Conservation (phyloP, 1,284 basidiomycete species). For the Puccinia polysora region DNA sequence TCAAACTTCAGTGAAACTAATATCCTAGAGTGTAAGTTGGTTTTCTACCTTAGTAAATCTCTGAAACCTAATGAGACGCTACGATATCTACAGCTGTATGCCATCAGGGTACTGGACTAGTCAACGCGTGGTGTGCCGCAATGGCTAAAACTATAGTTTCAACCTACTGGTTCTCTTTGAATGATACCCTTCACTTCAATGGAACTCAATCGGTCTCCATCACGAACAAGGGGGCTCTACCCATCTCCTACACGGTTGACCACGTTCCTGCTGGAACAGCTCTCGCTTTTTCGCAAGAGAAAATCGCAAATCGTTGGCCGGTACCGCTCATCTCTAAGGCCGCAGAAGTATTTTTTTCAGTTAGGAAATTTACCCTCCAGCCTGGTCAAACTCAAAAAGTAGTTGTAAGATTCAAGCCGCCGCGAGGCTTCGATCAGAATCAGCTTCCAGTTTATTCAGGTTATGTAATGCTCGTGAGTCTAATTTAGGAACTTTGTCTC, state of each 20-base stretch:
- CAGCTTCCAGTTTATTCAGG: slow-evolving; percentile 40
- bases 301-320: slow-evolving; percentile 21
- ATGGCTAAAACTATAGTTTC: slow-evolving; percentile 37
- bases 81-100: slow-evolving; percentile 29
- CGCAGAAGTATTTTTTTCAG: slow-evolving; percentile 27
- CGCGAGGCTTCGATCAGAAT: slow-evolving; percentile 5
- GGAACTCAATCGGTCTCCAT: slow-evolving; percentile 26
- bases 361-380: slow-evolving; percentile 13
- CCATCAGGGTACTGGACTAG: slow-evolving; percentile 39
- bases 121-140: slow-evolving; percentile 43
- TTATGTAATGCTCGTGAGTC: slow-evolving; percentile 27
- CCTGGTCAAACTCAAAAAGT: slow-evolving; percentile 18
- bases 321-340: slow-evolving; percentile 17
- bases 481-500: neutral
- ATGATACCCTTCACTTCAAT: slow-evolving; percentile 42
- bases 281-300: slow-evolving; percentile 15
- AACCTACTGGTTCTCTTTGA: slow-evolving; percentile 34
- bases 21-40: slow-evolving; percentile 38
- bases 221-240: slow-evolving; percentile 18
- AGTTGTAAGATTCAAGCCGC: slow-evolving; percentile 24
- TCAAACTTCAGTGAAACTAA: slow-evolving; percentile 24
- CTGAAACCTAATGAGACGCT: neutral
- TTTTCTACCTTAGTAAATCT: neutral
- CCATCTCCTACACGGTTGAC: slow-evolving; percentile 22
- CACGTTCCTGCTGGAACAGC: slow-evolving; percentile 40